phyloP scores from a whole-genome alignment of 1,284 basidiomycete genomes.

The Ceratobasidium sp. region DNA sequence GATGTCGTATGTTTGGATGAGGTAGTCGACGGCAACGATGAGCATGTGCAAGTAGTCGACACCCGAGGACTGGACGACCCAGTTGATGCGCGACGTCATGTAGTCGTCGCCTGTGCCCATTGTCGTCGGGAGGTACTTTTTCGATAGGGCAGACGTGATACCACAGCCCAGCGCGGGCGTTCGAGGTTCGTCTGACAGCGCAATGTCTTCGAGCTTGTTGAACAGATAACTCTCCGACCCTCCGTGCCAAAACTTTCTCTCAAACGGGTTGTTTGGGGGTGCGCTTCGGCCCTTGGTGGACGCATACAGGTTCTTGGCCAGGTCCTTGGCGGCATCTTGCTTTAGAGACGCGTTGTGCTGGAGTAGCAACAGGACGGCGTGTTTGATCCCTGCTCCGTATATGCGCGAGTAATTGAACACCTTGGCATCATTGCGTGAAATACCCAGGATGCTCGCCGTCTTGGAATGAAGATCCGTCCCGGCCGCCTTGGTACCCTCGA shows the following conservation, averaged over 20 bases:
- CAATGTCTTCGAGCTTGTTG: slow-evolving; percentile 98
- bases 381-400: slow-evolving; percentile 96
- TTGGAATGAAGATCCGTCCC: slow-evolving; percentile 98
- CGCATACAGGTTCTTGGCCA: slow-evolving; percentile 89
- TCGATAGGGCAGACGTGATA: slow-evolving; percentile 91
- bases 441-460: slow-evolving; percentile 93
- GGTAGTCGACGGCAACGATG: slow-evolving; percentile 94
- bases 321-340: slow-evolving; percentile 80
- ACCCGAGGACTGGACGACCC: slow-evolving; percentile 99
- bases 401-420: slow-evolving; percentile 99
- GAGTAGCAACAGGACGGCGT: slow-evolving; percentile 89
- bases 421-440: slow-evolving; percentile 95
- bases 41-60: slow-evolving; percentile 98
- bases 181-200: slow-evolving; percentile 84
- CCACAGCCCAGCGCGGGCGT: slow-evolving; percentile 97
- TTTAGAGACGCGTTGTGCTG: slow-evolving; percentile 88
- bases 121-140: slow-evolving; percentile 81
- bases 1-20: slow-evolving; percentile 86
- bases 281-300: slow-evolving; percentile 95
- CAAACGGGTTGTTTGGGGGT: slow-evolving; percentile 74
- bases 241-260: slow-evolving; percentile 94
- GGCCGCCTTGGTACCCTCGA: slow-evolving; percentile 97
- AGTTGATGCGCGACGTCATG: slow-evolving; percentile 97
- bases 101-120: slow-evolving; percentile 82
- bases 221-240: slow-evolving; percentile 98